A percentile compares a stretch with the other conserved stretches of the same genome.
Evolutionary conservation across 2,329 filamentous ascomycete species (phyloP).

Genomic region (Penicillium sp.): DNA sequence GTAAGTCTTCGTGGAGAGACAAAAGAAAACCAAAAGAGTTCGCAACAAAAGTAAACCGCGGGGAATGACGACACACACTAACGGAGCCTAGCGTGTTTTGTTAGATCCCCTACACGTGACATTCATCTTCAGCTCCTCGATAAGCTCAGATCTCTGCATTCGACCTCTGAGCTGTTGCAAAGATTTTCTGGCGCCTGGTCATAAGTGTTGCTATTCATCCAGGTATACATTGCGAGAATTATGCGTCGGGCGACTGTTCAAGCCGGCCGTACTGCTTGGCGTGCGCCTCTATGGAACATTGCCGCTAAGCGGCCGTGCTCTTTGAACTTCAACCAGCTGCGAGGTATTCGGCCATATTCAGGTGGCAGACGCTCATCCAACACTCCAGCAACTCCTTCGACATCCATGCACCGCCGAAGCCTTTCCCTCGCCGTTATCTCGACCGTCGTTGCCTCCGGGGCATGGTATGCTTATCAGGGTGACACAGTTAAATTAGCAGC

Average conservation of each 20-base stretch:
- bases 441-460: slow-evolving; percentile 47
- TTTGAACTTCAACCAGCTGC: slow-evolving; percentile 39
- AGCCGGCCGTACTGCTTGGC: slow-evolving; percentile 47
- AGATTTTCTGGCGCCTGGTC: slow-evolving; percentile 8
- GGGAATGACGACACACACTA: slow-evolving; percentile 35
- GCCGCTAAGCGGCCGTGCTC: slow-evolving; percentile 35
- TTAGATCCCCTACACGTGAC: slow-evolving; percentile 17
- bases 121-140: slow-evolving; percentile 17
- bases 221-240: slow-evolving; percentile 23
- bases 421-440: slow-evolving; percentile 49
- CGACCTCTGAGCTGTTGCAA: slow-evolving; percentile 1
- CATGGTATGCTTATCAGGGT: slow-evolving; percentile 49
- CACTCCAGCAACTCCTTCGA: slow-evolving; percentile 38
- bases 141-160: slow-evolving; percentile 12
- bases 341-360: slow-evolving; percentile 36
- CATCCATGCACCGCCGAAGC: slow-evolving; percentile 50
- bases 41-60: slow-evolving; percentile 19
- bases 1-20: neutral
- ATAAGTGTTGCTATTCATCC: neutral
- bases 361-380: slow-evolving; percentile 35
- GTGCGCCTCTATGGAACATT: slow-evolving; percentile 44
- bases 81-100: slow-evolving; percentile 24
- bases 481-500: slow-evolving; percentile 28
- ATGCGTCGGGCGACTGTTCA: slow-evolving; percentile 50
- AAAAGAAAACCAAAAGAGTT: neutral